Evolutionary conservation across 2,329 filamentous ascomycete species (phyloP), one percentile per base, ranked within the genome.

Genomic region (Ophiostoma piceae): DNA sequence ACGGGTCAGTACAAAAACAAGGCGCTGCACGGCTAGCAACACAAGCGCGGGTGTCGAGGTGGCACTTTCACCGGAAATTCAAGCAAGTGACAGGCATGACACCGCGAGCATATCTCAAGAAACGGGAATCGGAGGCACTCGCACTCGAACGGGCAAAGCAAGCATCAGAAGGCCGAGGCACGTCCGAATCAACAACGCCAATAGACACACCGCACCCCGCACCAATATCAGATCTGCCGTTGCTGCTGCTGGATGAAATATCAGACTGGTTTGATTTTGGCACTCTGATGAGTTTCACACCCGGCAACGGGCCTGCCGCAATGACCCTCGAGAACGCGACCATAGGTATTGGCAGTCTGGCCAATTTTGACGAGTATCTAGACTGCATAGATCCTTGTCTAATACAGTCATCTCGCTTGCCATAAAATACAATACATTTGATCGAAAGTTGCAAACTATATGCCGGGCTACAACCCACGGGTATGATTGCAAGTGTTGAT

Each of bases 1-100:
- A 74, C 19, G 68, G 62, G 2, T n/a, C 67, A 32, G 9, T 39
- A 19, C 54, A 51, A 77, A 76, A 69, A 73, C 70, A 68, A 72
- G 78, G 29, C 76, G 29, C 57, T 19, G 29, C 6, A 14, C 78
- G 51, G 29, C 78, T 88, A 75, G 85, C 85, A 8, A 79, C 76
- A 62, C 79, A 80, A 74, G 83, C 83, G 5, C 83, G 83, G 0
- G 76, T 87, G 51, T 86, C 84, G 11, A 84, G 84, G 68, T 83
- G 85, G 77, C 85, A 88, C 74, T 85, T 88, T 67, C 84, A 87
- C 74, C 82, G 85, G 32, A 80, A 85, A 4, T 88, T 88, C 74
- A 88, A 86, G 76, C 82, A 82, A 74, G 81, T 80, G 62, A 82
- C 81, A 19, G 84, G 85, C 8, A 70, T 83, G 60, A 87, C 85